Base-by-base conservation (phyloP, 352 stramenopile species). In the Globisporangium uncinulatum region DNA sequence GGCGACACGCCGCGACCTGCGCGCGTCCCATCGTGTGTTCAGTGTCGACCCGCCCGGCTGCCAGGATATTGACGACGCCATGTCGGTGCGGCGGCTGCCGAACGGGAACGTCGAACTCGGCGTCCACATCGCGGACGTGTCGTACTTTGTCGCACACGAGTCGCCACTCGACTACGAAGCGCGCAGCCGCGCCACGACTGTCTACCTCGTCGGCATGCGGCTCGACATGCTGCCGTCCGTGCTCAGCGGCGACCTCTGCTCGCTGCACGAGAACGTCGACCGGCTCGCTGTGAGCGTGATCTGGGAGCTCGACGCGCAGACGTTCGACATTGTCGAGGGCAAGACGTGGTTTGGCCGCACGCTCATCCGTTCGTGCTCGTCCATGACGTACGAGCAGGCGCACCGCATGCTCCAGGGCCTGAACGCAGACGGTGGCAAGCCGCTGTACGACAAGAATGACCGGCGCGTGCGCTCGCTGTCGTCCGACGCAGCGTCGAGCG, bases 91-190 rank as follows among this genome's bases (percentile, higher is more conserved):
- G 11, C 56, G 59, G 0, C 67, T 96, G 34, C 59, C 79, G 3
- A 94, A 95, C 50, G 87, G 86, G 9, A 89, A 92, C 57, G 54
- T 95, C 17, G 87, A 98, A 57, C 76, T 98, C 5, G 97, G 96
- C 3, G 96, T 99, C 6, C 97, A 99, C 63, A 99, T 99, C 70
- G 97, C 97, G 0, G 97, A 99, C 70, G 97, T 99, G 3, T 98
- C 96, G 42, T 96, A 99, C 71, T 99, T 99, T 65, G 97, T 99
- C 5, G 63, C 91, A 41, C 83, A 97, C 51, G 95, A 86, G n/a
- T 98, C 86, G 21, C 81, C 96, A 1, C 87, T 99, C 20, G 97
- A 99, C 71, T 72, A 95, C 21, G 97, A 99, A 75, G 91, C 85
- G 2, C 79, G 80, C 19, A 75, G 65, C 36, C 83, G 85, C n/a